Base-by-base conservation (phyloP, 2,329 filamentous ascomycete genomes). In the Epichloe aotearoae region DNA sequence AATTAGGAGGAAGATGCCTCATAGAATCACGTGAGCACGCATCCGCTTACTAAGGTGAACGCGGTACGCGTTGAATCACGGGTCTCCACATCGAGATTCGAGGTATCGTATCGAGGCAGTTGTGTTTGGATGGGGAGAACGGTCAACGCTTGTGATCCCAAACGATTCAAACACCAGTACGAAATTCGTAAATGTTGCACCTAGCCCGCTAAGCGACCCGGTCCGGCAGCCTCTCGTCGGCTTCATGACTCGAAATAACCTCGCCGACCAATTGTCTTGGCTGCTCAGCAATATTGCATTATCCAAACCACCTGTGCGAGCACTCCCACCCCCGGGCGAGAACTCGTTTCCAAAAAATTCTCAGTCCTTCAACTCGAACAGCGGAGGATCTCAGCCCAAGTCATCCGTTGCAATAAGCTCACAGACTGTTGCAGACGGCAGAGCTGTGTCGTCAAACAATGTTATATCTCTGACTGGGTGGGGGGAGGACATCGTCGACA, bases 201-300 rank as follows among this genome's bases (percentile, higher is more conserved):
- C 12, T 49, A 7, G 12, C 1, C 5, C 4, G 19, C 23, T 33
- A 30, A 49, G 26, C 2, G 15, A 30, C n/a, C 5, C 11, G 19
- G 19, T 39, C 2, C 10, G 41, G 36, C 42, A 46, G 6, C n/a
- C 12, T 33, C 20, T 51, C 53, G 58, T 65, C 65, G 70, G 62
- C 69, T 75, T 74, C 69, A 81, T 81, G 77, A 81, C 77, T 69
- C 75, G 74, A 62, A 79, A 80, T 67, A 81, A 81, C 61, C 71
- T 81, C 53, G 63, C 66, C 58, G 72, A 76, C 61, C 75, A 81
- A 62, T 66, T 81, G 58, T 68, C 73, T 58, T 81, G 77, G 77
- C 69, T 81, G 60, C 61, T 79, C 59, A 69, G 69, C 58, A 74
- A 76, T 63, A 64, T 68, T 58, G 61, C 66, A 51, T 61, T 66